Base-by-base conservation (phyloP, 345 rosid genomes). In the Aethionema arabicum region DNA sequence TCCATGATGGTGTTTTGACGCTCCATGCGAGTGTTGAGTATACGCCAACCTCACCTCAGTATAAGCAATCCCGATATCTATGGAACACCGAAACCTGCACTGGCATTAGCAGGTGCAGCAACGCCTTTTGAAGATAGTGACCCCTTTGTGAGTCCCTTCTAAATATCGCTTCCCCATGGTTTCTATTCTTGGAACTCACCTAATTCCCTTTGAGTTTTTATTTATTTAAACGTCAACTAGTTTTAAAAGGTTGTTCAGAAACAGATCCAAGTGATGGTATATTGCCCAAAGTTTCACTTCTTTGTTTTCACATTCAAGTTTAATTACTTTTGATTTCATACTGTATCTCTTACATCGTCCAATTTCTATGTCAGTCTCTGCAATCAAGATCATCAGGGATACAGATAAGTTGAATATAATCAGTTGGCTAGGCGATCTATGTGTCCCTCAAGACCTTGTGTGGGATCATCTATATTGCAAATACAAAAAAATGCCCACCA, bases 341-440 rank as follows among this genome's bases (percentile, higher is more conserved):
- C 31, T 11, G 0, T 10, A 11, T 8, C 6, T 5, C 36, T 30
- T n/a, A 2, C 38, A 31, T 51, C 38, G 31, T 51, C 2, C 3
- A 31, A 31, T 31, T 29, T 12, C 1, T 21, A 31, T 58, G 12
- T 31, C 56, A 58, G 86, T 59, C 61, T 27, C 68, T 51, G 79
- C 82, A 0, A 55, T 79, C 4, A 58, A 5, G 36, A 59, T 48
- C 36, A 72, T 79, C 65, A 70, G 77, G 58, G 55, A 75, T 9
- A 21, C 49, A 0, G 77, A 79, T 13, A 60, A 65, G 15, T 21
- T 75, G 15, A 38, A 6, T 40, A 60, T 38, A 10, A 53, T 53
- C 16, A 57, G 61, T 51, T 78, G 75, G 82, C 73, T 72, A 60
- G 82, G 82, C 49, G 82, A 78, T 72, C 79, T 77, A 35, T 69